Base-by-base conservation (phyloP, 768 basidiomycete genomes). In the Psilocybe subaeruginosa region DNA sequence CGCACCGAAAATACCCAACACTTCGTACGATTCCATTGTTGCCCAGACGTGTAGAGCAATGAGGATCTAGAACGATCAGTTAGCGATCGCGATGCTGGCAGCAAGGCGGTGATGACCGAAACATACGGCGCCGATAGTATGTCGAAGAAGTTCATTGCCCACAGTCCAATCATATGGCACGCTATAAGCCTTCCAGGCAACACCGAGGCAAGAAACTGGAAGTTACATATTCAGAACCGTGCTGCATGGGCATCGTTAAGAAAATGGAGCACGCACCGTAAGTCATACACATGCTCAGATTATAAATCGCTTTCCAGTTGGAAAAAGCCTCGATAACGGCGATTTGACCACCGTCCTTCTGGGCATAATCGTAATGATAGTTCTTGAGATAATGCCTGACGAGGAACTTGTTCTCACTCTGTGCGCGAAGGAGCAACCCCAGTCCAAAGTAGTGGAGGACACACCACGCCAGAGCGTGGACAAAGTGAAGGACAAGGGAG, bases 301-400 rank as follows among this genome's bases (percentile, higher is more conserved):
- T 99, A 73, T 96, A 99, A 29, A 93, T 81, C 4, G 82, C 82
- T 75, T 98, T 98, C 95, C 96, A 99, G 73, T 97, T 98, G 29
- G 85, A 81, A 68, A 98, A 99, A 0, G 97, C 94, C 71, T 99
- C 97, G 41, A 88, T 82, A n/a, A 95, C 85, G 0, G 97, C 96
- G 49, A 88, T 86, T 60, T 87, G 82, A 4, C 85, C 86, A 14
- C 82, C 85, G 58, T 91, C 88, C 60, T 86, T 80, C 49, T 67
- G 61, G 14, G 80, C 78, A 11, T 88, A 83, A 35, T 65, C 64
- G 73, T 98, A 99, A 68, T 94, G 88, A 70, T 99, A 99, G 69
- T 98, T 88, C 80, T 97, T 95, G 68, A 97, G 76, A 71, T 91
- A 99, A 73, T 99, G 97, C 64, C 94, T 78, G 29, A 99, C 97